Percentiles rank a stretch among this genome's conserved stretches.
These are phyloP conservation scores for Xerocomellus dryophilus DNA, from an alignment of 768 basidiomycete genomes.

Conservation along the genomic window DNA sequence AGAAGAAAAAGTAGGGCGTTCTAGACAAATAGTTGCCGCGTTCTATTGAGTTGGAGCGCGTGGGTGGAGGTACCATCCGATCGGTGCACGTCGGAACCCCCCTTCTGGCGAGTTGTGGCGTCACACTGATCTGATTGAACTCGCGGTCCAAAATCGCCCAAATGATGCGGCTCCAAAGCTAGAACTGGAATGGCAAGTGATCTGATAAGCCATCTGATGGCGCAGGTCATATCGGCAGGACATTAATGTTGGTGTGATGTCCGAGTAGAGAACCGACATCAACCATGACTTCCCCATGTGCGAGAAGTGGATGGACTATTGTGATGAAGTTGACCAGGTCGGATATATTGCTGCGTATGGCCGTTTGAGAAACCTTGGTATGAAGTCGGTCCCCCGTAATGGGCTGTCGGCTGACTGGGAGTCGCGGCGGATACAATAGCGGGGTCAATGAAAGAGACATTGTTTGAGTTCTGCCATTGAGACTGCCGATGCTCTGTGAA, in stretches of 20 bases:
- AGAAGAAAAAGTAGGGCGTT: neutral
- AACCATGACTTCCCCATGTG: slow-evolving; percentile 27
- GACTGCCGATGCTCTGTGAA: slow-evolving; percentile 10
- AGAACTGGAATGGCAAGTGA: slow-evolving; percentile 8
- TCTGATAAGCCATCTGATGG: slow-evolving; percentile 7
- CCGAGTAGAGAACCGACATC: slow-evolving; percentile 1
- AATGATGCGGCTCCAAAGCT: neutral
- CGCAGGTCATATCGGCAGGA: neutral
- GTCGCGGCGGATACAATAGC: slow-evolving; percentile 20
- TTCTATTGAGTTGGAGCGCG: slow-evolving; percentile 8
- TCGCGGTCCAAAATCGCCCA: neutral
- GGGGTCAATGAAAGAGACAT: slow-evolving; percentile 18
- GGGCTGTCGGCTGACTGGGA: neutral
- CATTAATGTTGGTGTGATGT: neutral
- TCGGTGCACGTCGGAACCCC: neutral
- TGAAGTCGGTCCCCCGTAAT: slow-evolving; percentile 7
- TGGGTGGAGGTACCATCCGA: slow-evolving; percentile 1
- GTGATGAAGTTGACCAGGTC: slow-evolving; percentile 21
- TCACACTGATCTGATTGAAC: neutral
- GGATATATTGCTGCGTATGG: slow-evolving; percentile 14
- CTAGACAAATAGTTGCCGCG: neutral
- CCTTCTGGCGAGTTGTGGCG: neutral
- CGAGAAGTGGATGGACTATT: slow-evolving; percentile 20
- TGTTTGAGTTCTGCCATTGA: slow-evolving; percentile 13
- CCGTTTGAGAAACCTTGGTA: slow-evolving; percentile 14